Evolutionary conservation across 2,329 filamentous ascomycete genomes (phyloP).

Genomic region (Fonsecaea multimorphosa): DNA sequence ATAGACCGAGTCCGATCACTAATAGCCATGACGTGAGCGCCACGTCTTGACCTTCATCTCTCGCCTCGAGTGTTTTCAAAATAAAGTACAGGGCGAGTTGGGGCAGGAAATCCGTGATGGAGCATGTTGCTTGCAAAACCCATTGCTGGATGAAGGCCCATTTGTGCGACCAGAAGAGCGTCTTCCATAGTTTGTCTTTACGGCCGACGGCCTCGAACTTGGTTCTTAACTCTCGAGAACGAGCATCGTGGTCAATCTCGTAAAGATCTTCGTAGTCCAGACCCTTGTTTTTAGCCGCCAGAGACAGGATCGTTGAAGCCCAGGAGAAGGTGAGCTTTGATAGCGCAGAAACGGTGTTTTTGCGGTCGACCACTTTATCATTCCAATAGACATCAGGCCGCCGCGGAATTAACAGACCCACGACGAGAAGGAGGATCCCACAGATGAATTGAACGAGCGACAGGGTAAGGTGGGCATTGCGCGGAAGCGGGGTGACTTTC

Average conservation of each 20-base stretch:
- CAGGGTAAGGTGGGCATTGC: slow-evolving; percentile 33
- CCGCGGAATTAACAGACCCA: slow-evolving; percentile 65
- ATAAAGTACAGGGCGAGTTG: slow-evolving; percentile 72
- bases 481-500: slow-evolving; percentile 26
- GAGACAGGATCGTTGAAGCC: slow-evolving; percentile 61
- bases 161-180: slow-evolving; percentile 65
- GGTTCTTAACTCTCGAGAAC: slow-evolving; percentile 61
- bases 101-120: slow-evolving; percentile 70
- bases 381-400: slow-evolving; percentile 70
- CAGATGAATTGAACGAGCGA: slow-evolving; percentile 39
- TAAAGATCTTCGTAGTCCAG: slow-evolving; percentile 69
- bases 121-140: slow-evolving; percentile 60
- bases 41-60: slow-evolving; percentile 54
- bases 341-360: slow-evolving; percentile 66
- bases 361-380: slow-evolving; percentile 66
- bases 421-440: slow-evolving; percentile 53
- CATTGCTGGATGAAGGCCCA: slow-evolving; percentile 64
- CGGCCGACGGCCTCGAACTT: slow-evolving; percentile 47
- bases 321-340: slow-evolving; percentile 71
- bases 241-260: slow-evolving; percentile 62
- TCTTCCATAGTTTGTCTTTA: slow-evolving; percentile 62
- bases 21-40: slow-evolving; percentile 68
- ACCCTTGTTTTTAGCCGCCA: slow-evolving; percentile 63
- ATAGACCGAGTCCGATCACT: slow-evolving; percentile 67
- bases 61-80: slow-evolving; percentile 67